Conservation (phyloP, 257 asterid genomes). For the Gentiana macrophylla region DNA sequence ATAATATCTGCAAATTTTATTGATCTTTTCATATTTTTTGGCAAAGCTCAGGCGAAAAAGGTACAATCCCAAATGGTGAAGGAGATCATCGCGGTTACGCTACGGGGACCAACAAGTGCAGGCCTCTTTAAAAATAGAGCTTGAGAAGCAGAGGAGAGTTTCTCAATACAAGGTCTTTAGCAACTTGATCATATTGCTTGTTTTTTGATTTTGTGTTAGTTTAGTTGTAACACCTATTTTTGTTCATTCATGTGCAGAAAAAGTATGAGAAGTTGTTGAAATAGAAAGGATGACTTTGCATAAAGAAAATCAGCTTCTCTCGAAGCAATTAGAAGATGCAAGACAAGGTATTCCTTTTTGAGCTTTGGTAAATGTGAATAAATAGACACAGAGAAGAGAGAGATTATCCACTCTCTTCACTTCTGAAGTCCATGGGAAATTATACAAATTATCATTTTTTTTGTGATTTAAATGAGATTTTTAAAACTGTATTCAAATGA, state of each 20-base stretch:
- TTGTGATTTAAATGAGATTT: no score
- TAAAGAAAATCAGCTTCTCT: conserved; percentile 54
- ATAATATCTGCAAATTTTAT: no score
- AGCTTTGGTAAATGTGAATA: neutral
- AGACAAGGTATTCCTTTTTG: conserved; percentile 29
- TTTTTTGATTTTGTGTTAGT: neutral
- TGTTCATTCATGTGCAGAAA: conserved; percentile 15
- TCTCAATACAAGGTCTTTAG: conserved; percentile 16
- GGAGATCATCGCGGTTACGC: no score
- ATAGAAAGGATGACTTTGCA: conserved; percentile 43
- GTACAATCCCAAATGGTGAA: neutral
- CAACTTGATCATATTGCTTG: neutral
- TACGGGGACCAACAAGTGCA: no score
- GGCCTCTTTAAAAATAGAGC: conserved; percentile 45
- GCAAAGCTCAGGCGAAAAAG: no score
- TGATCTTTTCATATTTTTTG: no score
- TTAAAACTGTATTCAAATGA: no score
- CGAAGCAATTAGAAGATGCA: conserved; percentile 69
- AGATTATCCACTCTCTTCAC: no score
- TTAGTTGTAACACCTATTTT: neutral
- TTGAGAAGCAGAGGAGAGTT: conserved; percentile 23
- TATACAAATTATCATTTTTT: no score
- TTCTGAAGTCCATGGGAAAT: no score
- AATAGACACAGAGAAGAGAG: no score
- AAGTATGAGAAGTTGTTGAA: conserved; percentile 36